Evolutionary conservation across 129 eudicot species (phyloP).

Genomic region (Calendula officinalis): DNA sequence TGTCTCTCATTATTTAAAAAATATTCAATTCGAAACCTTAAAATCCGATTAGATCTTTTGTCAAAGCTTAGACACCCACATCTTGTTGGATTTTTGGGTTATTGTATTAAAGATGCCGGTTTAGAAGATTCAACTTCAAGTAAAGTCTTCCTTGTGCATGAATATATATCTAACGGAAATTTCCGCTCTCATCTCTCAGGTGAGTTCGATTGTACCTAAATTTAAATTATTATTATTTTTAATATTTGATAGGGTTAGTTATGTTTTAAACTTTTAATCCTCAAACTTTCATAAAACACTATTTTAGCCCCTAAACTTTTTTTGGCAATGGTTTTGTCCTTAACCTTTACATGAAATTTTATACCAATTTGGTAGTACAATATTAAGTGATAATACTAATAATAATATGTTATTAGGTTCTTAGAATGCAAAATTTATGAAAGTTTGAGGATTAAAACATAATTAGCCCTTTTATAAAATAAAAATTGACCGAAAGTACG

Average conservation of each 20-base stretch:
- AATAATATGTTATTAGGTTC: too few relatives aligned
- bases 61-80: constrained; percentile 88
- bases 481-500: background rate
- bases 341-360: too few relatives aligned
- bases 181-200: constrained; percentile 78
- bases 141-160: constrained; percentile 73
- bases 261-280: background rate
- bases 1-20: constrained; percentile 53
- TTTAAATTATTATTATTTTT: background rate
- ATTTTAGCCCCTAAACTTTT: background rate
- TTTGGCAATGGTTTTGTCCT: too few relatives aligned
- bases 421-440: too few relatives aligned
- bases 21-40: constrained; percentile 64
- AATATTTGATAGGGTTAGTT: background rate
- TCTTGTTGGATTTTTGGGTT: constrained; percentile 71
- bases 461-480: too few relatives aligned
- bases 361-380: too few relatives aligned
- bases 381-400: too few relatives aligned
- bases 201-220: constrained; percentile 28
- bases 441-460: too few relatives aligned
- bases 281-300: background rate
- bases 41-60: constrained; percentile 69
- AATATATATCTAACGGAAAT: constrained; percentile 70
- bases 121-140: constrained; percentile 53
- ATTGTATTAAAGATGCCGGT: constrained; percentile 68